Base-by-base conservation (phyloP, 2,329 filamentous ascomycete species). In the Dothideomycetes sp. region DNA sequence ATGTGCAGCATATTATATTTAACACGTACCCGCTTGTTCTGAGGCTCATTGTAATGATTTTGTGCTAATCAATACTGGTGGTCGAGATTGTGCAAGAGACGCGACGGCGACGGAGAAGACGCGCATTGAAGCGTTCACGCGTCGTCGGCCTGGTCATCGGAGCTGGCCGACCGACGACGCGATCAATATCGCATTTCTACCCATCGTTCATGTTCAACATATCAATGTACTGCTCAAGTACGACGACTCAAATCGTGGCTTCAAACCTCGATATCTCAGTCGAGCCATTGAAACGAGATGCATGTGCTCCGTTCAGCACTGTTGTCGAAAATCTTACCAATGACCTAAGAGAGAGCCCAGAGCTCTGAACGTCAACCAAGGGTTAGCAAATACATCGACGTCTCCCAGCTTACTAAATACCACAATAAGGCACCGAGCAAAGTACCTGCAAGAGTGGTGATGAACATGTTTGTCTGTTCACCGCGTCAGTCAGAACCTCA, bases 381-480 rank as follows among this genome's bases (percentile, higher is more conserved):
- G 84, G 54, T 81, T 80, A 16, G 89, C 91, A 94, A 94, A 61
- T 93, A 91, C 62, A 73, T 80, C 46, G 74, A 84, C 55, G 78
- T 94, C 47, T 84, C 85, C n/a, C 70, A 73, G 30, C 71, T 89
- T 51, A 66, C 69, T 22, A 76, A 93, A 59, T 70, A 78, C 46
- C 94, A 94, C 60, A 56, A 60, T n/a, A 67, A 75, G 43, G 73
- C 79, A 0, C 76, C 78, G 2, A 82, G 75, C 56, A 63, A 70
- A 33, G 65, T 61, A 49, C 59, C 71, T 1, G 73, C 72, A 2
- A 64, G 69, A 33, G 73, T 83, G 24, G 73, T 82, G 40, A 80
- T 93, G 73, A 94, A 82, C 62, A 81, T 96, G 75, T 96, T 96
- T 61, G 79, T 86, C 41, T 95, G 86, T 59, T 79, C 78, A 35